These are phyloP conservation scores for Elymus sibiricus DNA, from an alignment of 176 grass and related monocot species.

Conservation along the genomic window DNA sequence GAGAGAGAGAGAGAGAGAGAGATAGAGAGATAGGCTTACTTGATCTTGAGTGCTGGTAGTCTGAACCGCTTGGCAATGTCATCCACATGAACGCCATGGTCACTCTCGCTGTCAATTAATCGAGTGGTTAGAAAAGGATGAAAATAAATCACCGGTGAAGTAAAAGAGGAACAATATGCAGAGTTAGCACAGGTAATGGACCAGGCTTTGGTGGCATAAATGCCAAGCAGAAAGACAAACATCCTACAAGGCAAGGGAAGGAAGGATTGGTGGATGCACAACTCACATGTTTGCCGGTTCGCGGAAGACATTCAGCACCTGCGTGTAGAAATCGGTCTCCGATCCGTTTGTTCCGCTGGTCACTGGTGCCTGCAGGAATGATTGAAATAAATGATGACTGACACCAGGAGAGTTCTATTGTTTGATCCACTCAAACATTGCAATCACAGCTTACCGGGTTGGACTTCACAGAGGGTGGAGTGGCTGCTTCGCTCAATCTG, in stretches of 20 bases:
- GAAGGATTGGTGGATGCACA: background rate
- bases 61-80: conserved; percentile 63
- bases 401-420: background rate
- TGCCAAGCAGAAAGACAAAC: background rate
- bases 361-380: conserved; percentile 19
- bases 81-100: conserved; percentile 81
- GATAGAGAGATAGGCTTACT: conserved; percentile 29
- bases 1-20: background rate
- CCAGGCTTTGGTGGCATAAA: background rate
- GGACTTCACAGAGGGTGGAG: conserved; percentile 37
- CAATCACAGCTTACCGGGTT: conserved; percentile 56
- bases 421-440: background rate
- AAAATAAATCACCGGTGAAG: background rate
- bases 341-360: conserved; percentile 31
- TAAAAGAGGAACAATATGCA: background rate
- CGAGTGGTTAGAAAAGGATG: background rate
- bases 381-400: conserved; percentile 1
- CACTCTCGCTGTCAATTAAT: conserved; percentile 44
- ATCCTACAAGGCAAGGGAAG: background rate
- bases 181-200: background rate
- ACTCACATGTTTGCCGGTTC: conserved; percentile 88
- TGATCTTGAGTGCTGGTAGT: conserved; percentile 43
- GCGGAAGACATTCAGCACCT: conserved; percentile 66
- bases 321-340: conserved; percentile 49
- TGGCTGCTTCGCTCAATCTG: conserved; percentile 34